Evolutionary conservation across 768 basidiomycete species (phyloP).

Genomic region (Tulasnella sp.): DNA sequence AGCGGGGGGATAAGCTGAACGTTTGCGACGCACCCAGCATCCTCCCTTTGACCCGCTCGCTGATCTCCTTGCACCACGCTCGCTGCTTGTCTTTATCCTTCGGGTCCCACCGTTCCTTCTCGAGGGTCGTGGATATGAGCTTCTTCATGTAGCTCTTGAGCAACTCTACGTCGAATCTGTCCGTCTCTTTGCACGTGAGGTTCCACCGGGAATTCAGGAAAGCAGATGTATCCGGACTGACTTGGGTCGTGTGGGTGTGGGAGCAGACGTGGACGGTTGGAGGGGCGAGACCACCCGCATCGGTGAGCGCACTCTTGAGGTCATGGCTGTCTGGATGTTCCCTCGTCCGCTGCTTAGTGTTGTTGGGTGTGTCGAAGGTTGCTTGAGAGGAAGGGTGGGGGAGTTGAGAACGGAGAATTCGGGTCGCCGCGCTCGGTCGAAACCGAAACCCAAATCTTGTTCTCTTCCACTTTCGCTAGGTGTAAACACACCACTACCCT

Average conservation of each 20-base stretch:
- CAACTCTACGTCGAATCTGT: conserved; percentile 63
- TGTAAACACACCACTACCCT: conserved; percentile 19
- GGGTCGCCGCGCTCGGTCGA: conserved; percentile 20
- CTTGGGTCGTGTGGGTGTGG: conserved; percentile 47
- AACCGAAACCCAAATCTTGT: conserved; percentile 22
- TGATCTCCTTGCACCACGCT: conserved; percentile 80
- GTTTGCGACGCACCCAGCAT: conserved; percentile 62
- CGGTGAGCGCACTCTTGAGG: conserved; percentile 32
- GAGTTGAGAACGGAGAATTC: conserved; percentile 7
- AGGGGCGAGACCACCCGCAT: conserved; percentile 58
- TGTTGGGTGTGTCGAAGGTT: background rate
- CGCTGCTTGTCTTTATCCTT: conserved; percentile 72
- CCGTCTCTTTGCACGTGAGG: conserved; percentile 16
- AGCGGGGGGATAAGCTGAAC: background rate
- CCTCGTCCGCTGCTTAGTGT: background rate
- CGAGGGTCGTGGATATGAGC: conserved; percentile 70
- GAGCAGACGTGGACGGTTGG: conserved; percentile 63
- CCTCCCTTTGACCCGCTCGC: conserved; percentile 80
- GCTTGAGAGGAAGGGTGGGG: background rate
- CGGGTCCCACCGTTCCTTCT: conserved; percentile 64
- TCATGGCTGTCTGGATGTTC: background rate
- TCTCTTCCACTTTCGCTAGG: conserved; percentile 11
- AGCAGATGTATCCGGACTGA: conserved; percentile 41
- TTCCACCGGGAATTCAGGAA: background rate
- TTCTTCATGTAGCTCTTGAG: conserved; percentile 82